Conservation (phyloP, 257 asterid species). For the Gentiana straminea region DNA sequence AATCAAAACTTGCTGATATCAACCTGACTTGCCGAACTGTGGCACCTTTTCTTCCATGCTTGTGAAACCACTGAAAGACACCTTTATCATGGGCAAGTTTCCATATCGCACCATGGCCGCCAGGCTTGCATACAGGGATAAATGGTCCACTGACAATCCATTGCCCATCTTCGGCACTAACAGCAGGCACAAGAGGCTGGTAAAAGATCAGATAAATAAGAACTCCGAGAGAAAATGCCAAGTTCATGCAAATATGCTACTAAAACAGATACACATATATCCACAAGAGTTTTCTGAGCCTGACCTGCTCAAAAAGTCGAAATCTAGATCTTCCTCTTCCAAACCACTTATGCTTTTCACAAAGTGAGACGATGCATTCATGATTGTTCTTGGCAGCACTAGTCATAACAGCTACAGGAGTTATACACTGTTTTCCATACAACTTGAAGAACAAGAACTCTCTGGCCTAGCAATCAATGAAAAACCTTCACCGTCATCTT, state of each 20-base stretch:
- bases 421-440: slow-evolving; percentile 81
- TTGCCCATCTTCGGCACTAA: slow-evolving; percentile 85
- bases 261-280: slow-evolving; percentile 8
- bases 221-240: neutral
- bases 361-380: slow-evolving; percentile 52
- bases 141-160: slow-evolving; percentile 71
- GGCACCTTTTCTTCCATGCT: slow-evolving; percentile 82
- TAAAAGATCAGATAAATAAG: slow-evolving; percentile 27
- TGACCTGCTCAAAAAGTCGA: slow-evolving; percentile 87
- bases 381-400: slow-evolving; percentile 92
- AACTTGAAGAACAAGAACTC: slow-evolving; percentile 92
- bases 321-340: slow-evolving; percentile 86
- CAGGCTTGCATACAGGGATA: slow-evolving; percentile 88
- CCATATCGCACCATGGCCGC: slow-evolving; percentile 99
- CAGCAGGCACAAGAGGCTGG: slow-evolving; percentile 99
- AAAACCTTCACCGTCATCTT: slow-evolving; percentile 1
- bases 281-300: slow-evolving; percentile 8
- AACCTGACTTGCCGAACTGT: slow-evolving; percentile 96
- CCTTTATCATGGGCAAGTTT: slow-evolving; percentile 93
- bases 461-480: slow-evolving; percentile 63
- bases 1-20: neutral
- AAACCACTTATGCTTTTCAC: slow-evolving; percentile 76
- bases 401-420: slow-evolving; percentile 99
- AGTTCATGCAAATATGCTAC: neutral
- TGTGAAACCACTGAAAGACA: slow-evolving; percentile 79